Evolutionary conservation across 176 grass and related monocot species (phyloP).

Genomic region (Zea luxurians): DNA sequence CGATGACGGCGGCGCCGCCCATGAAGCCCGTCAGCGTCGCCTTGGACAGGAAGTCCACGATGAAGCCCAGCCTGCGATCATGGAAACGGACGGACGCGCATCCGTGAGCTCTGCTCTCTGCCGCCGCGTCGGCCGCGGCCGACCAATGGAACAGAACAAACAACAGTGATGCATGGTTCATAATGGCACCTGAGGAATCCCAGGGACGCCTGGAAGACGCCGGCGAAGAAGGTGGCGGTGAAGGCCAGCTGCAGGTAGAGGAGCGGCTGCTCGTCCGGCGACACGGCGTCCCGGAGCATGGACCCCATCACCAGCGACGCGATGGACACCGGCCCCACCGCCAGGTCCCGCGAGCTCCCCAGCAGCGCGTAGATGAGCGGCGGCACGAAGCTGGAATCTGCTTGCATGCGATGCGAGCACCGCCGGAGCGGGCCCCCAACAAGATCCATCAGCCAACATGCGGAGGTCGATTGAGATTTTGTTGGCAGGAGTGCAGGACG

Average conservation of each 20-base stretch:
- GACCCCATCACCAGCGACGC: conserved; percentile 98
- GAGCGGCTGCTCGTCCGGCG: conserved; percentile 74
- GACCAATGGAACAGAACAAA: conserved; percentile 24
- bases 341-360: conserved; percentile 88
- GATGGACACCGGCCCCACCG: conserved; percentile 92
- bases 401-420: not conserved
- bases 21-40: conserved; percentile 85
- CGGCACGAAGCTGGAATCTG: conserved; percentile 98
- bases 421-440: no score
- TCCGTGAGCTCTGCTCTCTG: no score
- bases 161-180: not conserved
- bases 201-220: conserved; percentile 86
- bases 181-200: conserved; percentile 68
- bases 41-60: conserved; percentile 97
- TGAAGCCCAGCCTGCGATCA: conserved; percentile 63
- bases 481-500: not conserved
- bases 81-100: not conserved
- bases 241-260: conserved; percentile 95
- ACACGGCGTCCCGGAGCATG: conserved; percentile 81
- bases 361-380: conserved; percentile 92
- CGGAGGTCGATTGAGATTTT: no score
- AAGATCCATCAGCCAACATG: not conserved
- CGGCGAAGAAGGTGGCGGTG: conserved; percentile 95
- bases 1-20: conserved; percentile 92
- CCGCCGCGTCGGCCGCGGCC: not conserved